These are phyloP conservation scores for Mucor piriformis DNA, from an alignment of 371 early-diverging fungal species.

Conservation along the genomic window DNA sequence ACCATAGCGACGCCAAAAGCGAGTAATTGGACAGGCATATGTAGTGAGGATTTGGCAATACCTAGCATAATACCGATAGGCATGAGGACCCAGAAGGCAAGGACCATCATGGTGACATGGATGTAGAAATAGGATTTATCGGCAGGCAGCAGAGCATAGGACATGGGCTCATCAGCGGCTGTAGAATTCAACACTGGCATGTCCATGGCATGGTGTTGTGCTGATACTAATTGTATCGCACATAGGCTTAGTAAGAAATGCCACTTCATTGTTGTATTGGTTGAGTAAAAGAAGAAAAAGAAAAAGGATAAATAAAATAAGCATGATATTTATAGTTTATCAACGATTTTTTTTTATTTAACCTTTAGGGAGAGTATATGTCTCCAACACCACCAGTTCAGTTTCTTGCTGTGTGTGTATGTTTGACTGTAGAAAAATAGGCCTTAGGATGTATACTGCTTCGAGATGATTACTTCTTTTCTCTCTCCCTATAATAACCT, in stretches of 20 bases:
- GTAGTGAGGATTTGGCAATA: constrained; percentile 52
- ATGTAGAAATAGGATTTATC: constrained; percentile 44
- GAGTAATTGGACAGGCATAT: constrained; percentile 45
- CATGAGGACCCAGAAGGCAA: constrained; percentile 54
- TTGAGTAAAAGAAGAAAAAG: background rate
- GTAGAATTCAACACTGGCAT: constrained; percentile 45
- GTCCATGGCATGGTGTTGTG: constrained; percentile 38
- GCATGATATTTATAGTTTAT: constrained; percentile 1
- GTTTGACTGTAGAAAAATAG: too few species aligned
- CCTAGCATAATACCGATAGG: constrained; percentile 56
- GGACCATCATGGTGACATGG: constrained; percentile 49
- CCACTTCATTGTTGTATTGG: background rate
- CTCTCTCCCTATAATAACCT: too few species aligned
- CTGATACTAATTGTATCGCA: constrained; percentile 8
- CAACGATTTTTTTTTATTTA: background rate
- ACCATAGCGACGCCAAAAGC: constrained; percentile 38
- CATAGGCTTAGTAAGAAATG: background rate
- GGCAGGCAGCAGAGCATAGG: constrained; percentile 48
- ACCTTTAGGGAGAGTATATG: background rate
- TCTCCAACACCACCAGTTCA: too few species aligned
- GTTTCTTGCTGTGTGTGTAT: too few species aligned
- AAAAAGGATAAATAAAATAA: background rate
- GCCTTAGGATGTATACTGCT: too few species aligned
- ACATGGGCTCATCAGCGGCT: constrained; percentile 55
- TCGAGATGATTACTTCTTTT: too few species aligned